phyloP scores from a whole-genome alignment of 306 rosid species.

The Urtica urens region DNA sequence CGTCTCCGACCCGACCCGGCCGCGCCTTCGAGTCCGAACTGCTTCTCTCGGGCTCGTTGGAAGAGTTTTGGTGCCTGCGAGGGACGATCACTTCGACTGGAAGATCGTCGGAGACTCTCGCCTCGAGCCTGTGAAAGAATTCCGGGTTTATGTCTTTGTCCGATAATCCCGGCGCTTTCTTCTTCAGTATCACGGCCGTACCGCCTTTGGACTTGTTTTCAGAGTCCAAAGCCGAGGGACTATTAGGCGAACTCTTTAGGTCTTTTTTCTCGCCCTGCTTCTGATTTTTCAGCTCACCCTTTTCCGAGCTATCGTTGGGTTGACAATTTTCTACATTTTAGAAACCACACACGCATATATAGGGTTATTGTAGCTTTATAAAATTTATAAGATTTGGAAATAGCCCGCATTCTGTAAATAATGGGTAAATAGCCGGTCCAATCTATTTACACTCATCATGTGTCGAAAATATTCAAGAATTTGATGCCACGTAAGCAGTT shows the following conservation, averaged over 20 bases:
- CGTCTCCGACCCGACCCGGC: slow-evolving; percentile 37
- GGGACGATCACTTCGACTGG: slow-evolving; percentile 93
- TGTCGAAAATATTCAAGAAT: too few relatives aligned
- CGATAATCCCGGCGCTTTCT: slow-evolving; percentile 63
- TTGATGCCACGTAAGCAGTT: too few relatives aligned
- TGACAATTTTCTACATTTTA: slow-evolving; percentile 42
- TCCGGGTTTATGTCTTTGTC: slow-evolving; percentile 88
- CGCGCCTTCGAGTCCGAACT: slow-evolving; percentile 41
- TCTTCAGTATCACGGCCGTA: slow-evolving; percentile 75
- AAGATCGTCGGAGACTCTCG: slow-evolving; percentile 72
- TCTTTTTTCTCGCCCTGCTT: slow-evolving; percentile 39
- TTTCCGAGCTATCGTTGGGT: slow-evolving; percentile 30
- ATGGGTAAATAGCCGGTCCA: too few relatives aligned
- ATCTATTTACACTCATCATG: too few relatives aligned
- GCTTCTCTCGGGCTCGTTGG: slow-evolving; percentile 44
- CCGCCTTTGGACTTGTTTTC: slow-evolving; percentile 32
- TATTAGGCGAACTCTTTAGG: slow-evolving; percentile 41
- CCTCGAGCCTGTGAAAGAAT: slow-evolving; percentile 88
- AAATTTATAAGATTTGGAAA: too few relatives aligned
- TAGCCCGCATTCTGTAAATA: too few relatives aligned
- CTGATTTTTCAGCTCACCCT: slow-evolving; percentile 29
- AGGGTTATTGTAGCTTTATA: too few relatives aligned
- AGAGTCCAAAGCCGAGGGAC: slow-evolving; percentile 39
- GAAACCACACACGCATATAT: too few relatives aligned
- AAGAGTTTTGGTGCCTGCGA: slow-evolving; percentile 54